A percentile compares a stretch with the other conserved stretches of the same genome.
These are phyloP conservation scores for Boletus huronensis DNA, from an alignment of 768 basidiomycete species.

Conservation along the genomic window DNA sequence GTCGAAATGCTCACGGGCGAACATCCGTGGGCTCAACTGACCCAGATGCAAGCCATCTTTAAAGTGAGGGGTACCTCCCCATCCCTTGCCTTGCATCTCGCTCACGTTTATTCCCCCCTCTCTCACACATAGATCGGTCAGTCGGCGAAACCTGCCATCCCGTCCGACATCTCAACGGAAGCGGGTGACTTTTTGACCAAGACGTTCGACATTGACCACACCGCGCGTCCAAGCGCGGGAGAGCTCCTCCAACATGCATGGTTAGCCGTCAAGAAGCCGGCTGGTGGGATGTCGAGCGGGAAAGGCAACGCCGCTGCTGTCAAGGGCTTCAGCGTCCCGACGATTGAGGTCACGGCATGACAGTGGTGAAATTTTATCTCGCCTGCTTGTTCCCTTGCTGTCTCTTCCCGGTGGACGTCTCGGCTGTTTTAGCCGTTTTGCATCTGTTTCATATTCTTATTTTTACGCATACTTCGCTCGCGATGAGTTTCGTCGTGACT, in stretches of 20 bases:
- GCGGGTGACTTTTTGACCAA: slow-evolving; percentile 82
- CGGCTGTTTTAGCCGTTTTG: not conserved
- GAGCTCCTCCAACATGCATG: slow-evolving; percentile 75
- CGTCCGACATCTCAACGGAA: slow-evolving; percentile 86
- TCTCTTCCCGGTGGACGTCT: too few relatives aligned
- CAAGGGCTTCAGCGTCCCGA: slow-evolving; percentile 20
- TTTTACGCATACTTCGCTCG: not conserved
- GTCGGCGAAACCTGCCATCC: slow-evolving; percentile 81
- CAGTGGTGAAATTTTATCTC: too few relatives aligned
- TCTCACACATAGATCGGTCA: slow-evolving; percentile 73
- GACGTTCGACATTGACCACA: slow-evolving; percentile 85
- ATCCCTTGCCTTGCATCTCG: not conserved
- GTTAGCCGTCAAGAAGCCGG: slow-evolving; percentile 44
- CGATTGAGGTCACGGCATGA: slow-evolving; percentile 30
- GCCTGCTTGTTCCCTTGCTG: too few relatives aligned
- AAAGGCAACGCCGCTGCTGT: slow-evolving; percentile 10
- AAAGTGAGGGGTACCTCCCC: slow-evolving; percentile 49
- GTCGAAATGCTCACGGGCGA: slow-evolving; percentile 97
- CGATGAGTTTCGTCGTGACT: not conserved
- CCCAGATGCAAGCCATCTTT: slow-evolving; percentile 99
- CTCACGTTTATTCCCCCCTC: not conserved
- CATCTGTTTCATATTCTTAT: too few relatives aligned
- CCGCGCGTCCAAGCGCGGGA: slow-evolving; percentile 72
- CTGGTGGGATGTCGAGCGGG: slow-evolving; percentile 14
- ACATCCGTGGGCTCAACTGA: slow-evolving; percentile 93